A percentile compares a stretch with the other conserved stretches of the same genome.
Evolutionary conservation across 306 rosid species (phyloP).

Genomic region (Cicer bijugum): DNA sequence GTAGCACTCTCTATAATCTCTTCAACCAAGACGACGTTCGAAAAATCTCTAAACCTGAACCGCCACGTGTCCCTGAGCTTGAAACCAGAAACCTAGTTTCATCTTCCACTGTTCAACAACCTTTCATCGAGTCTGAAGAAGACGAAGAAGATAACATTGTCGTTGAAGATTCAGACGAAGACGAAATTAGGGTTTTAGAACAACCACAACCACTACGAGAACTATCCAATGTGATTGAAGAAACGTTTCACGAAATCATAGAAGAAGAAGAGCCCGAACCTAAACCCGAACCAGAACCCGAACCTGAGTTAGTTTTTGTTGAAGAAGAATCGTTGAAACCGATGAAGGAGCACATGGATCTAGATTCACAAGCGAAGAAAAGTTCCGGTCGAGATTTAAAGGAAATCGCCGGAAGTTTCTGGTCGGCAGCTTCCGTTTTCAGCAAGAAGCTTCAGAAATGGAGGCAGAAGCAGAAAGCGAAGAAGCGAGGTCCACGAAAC

Average conservation of each 20-base stretch:
- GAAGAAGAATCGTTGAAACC: conserved; percentile 66
- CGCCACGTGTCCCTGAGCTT: conserved; percentile 35
- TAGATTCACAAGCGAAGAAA: conserved; percentile 81
- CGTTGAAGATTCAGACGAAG: conserved; percentile 30
- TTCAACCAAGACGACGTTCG: conserved; percentile 81
- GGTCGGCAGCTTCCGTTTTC: conserved; percentile 98
- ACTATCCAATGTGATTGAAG: conserved; percentile 54
- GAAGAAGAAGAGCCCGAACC: conserved; percentile 50
- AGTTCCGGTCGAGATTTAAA: conserved; percentile 77
- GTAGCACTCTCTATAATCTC: conserved; percentile 75
- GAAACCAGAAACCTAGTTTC: conserved; percentile 51
- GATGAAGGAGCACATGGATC: conserved; percentile 94
- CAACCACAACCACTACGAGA: conserved; percentile 34
- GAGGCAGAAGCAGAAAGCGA: conserved; percentile 95
- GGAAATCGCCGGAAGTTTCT: conserved; percentile 93
- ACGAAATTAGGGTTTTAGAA: conserved; percentile 54
- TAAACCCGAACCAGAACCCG: not conserved
- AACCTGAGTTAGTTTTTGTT: conserved; percentile 23
- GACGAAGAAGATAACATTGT: conserved; percentile 27
- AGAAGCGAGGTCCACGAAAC: conserved; percentile 74
- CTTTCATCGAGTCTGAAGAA: conserved; percentile 64
- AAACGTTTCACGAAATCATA: conserved; percentile 69
- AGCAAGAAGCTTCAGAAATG: conserved; percentile 96
- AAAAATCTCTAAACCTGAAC: conserved; percentile 57
- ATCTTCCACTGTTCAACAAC: conserved; percentile 58